Percentiles rank a stretch among this genome's conserved stretches.
phyloP scores from a whole-genome alignment of 208 protist genomes.

The Trypanosomatidae sp. region DNA sequence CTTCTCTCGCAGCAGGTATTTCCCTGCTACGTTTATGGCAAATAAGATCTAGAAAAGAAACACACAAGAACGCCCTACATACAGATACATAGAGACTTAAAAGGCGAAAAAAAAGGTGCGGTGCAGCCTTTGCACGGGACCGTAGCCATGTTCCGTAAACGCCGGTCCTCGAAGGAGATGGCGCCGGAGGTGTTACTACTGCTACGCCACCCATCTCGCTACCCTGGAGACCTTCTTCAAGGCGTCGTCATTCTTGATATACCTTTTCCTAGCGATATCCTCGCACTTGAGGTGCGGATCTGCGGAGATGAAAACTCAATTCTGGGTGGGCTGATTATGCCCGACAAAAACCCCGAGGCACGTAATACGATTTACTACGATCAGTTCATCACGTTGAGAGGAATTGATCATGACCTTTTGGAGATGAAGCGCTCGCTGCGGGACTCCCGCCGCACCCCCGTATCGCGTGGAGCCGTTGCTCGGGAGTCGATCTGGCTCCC shows the following conservation, averaged over 20 bases:
- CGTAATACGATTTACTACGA: conserved; percentile 53
- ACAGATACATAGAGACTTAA: neutral
- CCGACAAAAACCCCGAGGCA: conserved; percentile 33
- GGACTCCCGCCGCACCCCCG: conserved; percentile 6
- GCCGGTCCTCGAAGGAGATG: conserved; percentile 13
- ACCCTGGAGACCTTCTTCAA: conserved; percentile 52
- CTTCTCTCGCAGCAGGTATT: neutral
- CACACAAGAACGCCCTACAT: neutral
- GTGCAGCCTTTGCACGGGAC: neutral
- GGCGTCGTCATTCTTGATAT: conserved; percentile 59
- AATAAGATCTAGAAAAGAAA: neutral
- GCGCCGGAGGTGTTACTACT: conserved; percentile 37
- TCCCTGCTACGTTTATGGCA: neutral
- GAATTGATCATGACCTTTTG: conserved; percentile 32
- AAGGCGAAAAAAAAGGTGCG: too few species aligned
- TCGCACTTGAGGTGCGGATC: conserved; percentile 43
- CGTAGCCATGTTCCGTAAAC: conserved; percentile 12
- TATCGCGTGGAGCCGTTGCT: conserved; percentile 5
- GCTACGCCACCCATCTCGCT: conserved; percentile 25
- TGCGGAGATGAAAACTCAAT: conserved; percentile 31
- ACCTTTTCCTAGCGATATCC: conserved; percentile 23
- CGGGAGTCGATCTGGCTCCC: conserved; percentile 2
- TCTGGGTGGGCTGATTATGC: conserved; percentile 32
- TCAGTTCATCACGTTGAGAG: conserved; percentile 47
- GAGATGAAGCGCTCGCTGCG: conserved; percentile 10